Conservation (phyloP, 2,329 filamentous ascomycete genomes). For the Chaetoscypha palmicola region DNA sequence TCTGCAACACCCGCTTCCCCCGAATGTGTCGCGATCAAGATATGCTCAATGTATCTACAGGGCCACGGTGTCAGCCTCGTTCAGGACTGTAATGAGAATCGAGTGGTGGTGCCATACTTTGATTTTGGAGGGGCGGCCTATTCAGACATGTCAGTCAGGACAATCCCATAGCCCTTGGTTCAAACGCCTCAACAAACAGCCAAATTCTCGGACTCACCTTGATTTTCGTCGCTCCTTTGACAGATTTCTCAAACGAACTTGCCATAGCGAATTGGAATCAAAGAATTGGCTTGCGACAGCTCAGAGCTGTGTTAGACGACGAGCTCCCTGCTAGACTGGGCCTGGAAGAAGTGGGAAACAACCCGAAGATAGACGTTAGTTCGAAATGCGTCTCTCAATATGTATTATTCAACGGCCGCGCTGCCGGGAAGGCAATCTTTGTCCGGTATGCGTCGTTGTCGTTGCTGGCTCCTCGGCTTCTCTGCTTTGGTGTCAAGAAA, state of each 20-base stretch:
- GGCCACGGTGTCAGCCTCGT: slow-evolving; percentile 15
- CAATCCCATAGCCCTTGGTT: not conserved
- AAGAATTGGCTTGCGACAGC: slow-evolving; percentile 20
- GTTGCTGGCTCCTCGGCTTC: not conserved
- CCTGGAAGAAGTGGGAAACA: no score
- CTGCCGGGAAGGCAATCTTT: no score
- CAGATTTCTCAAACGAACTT: slow-evolving; percentile 95
- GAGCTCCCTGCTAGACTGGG: not conserved
- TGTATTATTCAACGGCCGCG: no score
- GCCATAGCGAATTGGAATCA: slow-evolving; percentile 47
- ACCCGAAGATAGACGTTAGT: no score
- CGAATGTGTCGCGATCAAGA: slow-evolving; percentile 87
- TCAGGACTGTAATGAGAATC: not conserved
- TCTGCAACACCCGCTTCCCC: slow-evolving; percentile 93
- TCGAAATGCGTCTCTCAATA: no score
- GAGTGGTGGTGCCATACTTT: slow-evolving; percentile 57
- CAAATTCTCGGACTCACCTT: no score
- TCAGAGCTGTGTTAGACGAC: not conserved
- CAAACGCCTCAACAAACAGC: no score
- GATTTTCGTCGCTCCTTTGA: slow-evolving; percentile 97
- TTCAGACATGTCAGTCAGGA: slow-evolving; percentile 11
- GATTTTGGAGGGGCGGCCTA: slow-evolving; percentile 94
- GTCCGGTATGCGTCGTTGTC: not conserved
- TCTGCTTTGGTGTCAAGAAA: slow-evolving; percentile 8
- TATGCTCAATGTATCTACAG: slow-evolving; percentile 71